phyloP scores from a whole-genome alignment of 2,329 filamentous ascomycete species.

The Ceratocystiopsis brevicomis region DNA sequence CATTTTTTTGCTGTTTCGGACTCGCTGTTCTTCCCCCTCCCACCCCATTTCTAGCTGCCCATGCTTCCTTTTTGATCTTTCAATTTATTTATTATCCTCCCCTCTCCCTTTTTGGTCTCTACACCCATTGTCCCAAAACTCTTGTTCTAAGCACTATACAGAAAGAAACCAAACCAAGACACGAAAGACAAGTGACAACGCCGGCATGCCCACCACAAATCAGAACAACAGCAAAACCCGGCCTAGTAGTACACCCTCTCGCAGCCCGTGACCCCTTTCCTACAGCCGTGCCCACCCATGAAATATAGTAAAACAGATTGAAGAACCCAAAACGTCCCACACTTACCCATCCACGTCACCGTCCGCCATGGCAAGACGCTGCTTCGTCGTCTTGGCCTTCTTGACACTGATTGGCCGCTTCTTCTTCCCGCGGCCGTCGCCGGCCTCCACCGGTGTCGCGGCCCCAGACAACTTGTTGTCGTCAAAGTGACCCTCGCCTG shows the following conservation, averaged over 20 bases:
- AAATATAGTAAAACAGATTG: too few species aligned
- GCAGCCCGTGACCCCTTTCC: too few species aligned
- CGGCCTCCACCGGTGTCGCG: conserved; percentile 49
- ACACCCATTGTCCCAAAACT: neutral
- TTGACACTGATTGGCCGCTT: conserved; percentile 28
- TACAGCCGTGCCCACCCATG: too few species aligned
- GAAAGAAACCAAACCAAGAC: too few species aligned
- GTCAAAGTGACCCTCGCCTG: conserved; percentile 93
- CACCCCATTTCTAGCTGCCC: too few species aligned
- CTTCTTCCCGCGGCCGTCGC: conserved; percentile 37
- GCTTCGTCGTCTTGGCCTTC: conserved; percentile 50
- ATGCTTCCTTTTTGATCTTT: neutral
- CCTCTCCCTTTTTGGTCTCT: neutral
- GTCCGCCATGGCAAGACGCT: conserved; percentile 48
- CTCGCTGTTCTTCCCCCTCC: too few species aligned
- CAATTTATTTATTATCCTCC: neutral
- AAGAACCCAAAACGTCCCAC: too few species aligned
- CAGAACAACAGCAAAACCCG: too few species aligned
- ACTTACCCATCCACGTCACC: conserved; percentile 22
- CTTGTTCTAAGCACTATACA: too few species aligned
- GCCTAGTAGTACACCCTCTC: too few species aligned
- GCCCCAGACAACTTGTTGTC: conserved; percentile 67
- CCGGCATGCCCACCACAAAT: too few species aligned
- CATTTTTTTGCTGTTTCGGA: conserved; percentile 2
- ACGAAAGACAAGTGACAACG: too few species aligned